phyloP scores from a whole-genome alignment of 805 yeast species.

The Candida berthetii region DNA sequence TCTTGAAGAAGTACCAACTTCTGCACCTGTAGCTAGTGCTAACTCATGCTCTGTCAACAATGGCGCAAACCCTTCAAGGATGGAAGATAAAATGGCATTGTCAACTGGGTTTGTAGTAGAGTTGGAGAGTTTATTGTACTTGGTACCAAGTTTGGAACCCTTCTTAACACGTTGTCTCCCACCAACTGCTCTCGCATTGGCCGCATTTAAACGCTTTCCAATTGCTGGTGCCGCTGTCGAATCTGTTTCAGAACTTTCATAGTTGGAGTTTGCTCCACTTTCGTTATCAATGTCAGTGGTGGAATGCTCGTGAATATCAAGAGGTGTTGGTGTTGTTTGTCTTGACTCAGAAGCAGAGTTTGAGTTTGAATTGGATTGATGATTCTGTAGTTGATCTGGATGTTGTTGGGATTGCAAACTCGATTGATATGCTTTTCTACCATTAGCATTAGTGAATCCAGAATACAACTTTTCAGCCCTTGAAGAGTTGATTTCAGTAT shows the following conservation, averaged over 20 bases:
- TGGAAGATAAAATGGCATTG: constrained; percentile 4
- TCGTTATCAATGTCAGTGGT: not conserved
- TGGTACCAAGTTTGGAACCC: constrained; percentile 2
- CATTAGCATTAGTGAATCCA: constrained; percentile 13
- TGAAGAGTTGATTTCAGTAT: constrained; percentile 21
- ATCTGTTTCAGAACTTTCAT: constrained; percentile 12
- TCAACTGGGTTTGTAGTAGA: not conserved
- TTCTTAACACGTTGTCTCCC: not conserved
- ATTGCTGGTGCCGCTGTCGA: constrained; percentile 1
- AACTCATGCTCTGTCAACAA: constrained; percentile 27
- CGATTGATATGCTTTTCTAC: not conserved
- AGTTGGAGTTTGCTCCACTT: not conserved
- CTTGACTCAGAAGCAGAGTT: not conserved
- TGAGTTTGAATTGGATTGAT: not conserved
- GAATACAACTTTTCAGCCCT: constrained; percentile 25
- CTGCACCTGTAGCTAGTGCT: constrained; percentile 19
- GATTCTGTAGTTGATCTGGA: too few relatives aligned
- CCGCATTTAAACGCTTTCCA: not conserved
- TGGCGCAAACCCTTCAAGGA: constrained; percentile 25
- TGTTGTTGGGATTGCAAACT: not conserved
- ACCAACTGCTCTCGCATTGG: not conserved
- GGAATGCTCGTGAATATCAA: not conserved
- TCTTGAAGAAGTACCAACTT: constrained; percentile 10
- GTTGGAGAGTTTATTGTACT: constrained; percentile 2
- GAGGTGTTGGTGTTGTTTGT: not conserved